phyloP scores from a whole-genome alignment of 345 rosid genomes.

The Eucalyptus brandiana region DNA sequence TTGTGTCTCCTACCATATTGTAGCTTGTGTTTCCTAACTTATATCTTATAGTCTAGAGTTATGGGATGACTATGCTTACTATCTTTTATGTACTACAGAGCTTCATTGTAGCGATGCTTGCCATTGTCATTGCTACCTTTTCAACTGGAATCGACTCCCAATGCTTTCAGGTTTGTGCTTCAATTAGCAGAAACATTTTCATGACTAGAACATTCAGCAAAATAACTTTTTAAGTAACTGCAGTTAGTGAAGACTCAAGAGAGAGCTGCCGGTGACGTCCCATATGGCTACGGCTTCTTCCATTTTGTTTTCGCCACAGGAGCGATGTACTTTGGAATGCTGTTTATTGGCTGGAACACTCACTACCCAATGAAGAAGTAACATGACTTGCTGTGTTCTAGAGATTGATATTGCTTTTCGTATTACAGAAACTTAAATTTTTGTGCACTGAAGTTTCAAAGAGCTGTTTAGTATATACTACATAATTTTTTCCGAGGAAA shows the following conservation, averaged over 20 bases:
- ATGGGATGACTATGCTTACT: background rate
- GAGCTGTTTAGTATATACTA: background rate
- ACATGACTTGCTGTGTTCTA: background rate
- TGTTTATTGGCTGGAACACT: conserved; percentile 87
- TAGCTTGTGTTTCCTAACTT: background rate
- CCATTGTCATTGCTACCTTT: conserved; percentile 91
- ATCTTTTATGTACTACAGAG: conserved; percentile 38
- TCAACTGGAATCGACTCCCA: conserved; percentile 94
- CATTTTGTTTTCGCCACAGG: conserved; percentile 97
- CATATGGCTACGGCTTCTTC: conserved; percentile 95
- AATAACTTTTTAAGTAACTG: conserved; percentile 3
- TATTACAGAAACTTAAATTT: background rate
- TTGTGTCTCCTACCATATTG: background rate
- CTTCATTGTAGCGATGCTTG: conserved; percentile 69
- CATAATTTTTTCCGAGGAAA: background rate
- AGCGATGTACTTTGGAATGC: conserved; percentile 95
- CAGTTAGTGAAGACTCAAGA: conserved; percentile 46
- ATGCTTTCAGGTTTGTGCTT: conserved; percentile 69
- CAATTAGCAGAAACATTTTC: background rate
- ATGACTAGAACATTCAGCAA: background rate
- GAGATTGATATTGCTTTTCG: background rate
- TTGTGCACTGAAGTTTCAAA: background rate
- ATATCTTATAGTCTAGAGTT: background rate
- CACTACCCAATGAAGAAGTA: conserved; percentile 80
- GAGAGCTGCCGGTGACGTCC: conserved; percentile 48